Evolutionary conservation across 768 basidiomycete species (phyloP), one percentile per base, ranked within the genome.

Genomic region (Termitomyces sp.): DNA sequence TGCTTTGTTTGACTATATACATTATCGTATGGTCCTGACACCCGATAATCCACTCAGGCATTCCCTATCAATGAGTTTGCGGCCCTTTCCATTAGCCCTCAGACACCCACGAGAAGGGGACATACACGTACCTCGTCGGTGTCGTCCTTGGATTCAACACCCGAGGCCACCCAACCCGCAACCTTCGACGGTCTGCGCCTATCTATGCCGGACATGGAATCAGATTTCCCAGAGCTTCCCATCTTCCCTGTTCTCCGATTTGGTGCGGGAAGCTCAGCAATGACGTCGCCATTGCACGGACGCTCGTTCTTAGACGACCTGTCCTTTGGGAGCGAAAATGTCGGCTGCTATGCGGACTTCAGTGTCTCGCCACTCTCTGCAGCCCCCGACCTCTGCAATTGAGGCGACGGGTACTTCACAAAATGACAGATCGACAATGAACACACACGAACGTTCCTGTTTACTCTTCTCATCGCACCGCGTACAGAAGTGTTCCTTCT

Each of bases 91-190:
- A 75, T 87, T 56, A 72, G 79, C 12, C 82, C 85, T 30, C 71
- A 75, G 61, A 81, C 81, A 35, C 84, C 83, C 22, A 70, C 70
- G 45, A 73, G 75, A 44, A 68, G 71, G 62, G 71, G 72, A 53
- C 73, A 75, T 61, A 65, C 69, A 45, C 75, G 73, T 24, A 74
- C 80, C 61, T 78, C 80, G 6, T 76, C 83, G 12, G 68, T 73
- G n/a, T 82, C 80, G 8, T 85, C 83, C 9, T 61, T 80, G 46
- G 80, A 84, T 62, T 85, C 85, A n/a, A 80, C 82, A 3, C 82
- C 83, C 20, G 82, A 83, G 64, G 56, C 76, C 5, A 46, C 68
- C 12, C 69, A 72, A 53, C 65, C 70, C 16, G 68, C 72, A 32
- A 60, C 53, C 16, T 69, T 80, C 48, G 78, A 78, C 33, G 70